Conservation (phyloP, 2,329 filamentous ascomycete genomes). For the Verticillium nubilum region DNA sequence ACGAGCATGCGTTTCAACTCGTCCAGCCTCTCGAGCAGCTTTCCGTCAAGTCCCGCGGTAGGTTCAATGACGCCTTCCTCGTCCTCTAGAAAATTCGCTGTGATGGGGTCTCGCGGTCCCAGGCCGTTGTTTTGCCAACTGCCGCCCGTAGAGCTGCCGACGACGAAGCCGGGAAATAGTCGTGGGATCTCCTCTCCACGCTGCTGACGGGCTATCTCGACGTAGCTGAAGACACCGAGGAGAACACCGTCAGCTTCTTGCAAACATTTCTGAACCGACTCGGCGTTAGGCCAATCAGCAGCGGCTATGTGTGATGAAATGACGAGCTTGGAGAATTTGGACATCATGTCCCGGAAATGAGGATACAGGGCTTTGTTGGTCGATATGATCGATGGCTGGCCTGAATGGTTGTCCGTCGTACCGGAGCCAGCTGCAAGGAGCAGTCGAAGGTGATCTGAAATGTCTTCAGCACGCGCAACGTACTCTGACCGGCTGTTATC, state of each 20-base stretch:
- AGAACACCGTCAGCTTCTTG: conserved; percentile 97
- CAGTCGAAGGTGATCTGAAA: conserved; percentile 90
- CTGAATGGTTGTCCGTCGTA: conserved; percentile 97
- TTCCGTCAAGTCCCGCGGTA: conserved; percentile 66
- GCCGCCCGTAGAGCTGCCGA: conserved; percentile 76
- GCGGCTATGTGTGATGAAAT: conserved; percentile 97
- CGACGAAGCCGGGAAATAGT: conserved; percentile 89
- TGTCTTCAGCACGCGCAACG: conserved; percentile 91
- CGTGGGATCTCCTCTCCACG: conserved; percentile 88
- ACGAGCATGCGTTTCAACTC: conserved; percentile 80
- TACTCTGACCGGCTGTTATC: conserved; percentile 82
- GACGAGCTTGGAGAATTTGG: conserved; percentile 97
- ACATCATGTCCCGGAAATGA: conserved; percentile 99
- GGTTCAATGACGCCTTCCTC: conserved; percentile 70
- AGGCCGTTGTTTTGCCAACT: conserved; percentile 77
- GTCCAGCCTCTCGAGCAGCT: conserved; percentile 76
- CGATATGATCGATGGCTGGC: conserved; percentile 98
- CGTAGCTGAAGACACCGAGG: conserved; percentile 90
- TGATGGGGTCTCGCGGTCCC: conserved; percentile 61
- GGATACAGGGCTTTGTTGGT: conserved; percentile 96
- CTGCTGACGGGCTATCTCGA: conserved; percentile 90
- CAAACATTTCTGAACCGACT: conserved; percentile 90
- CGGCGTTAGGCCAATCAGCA: conserved; percentile 89
- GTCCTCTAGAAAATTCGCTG: conserved; percentile 82
- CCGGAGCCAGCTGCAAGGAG: conserved; percentile 93